Percentiles rank a stretch among this genome's conserved stretches.
Conservation (phyloP, 257 asterid genomes). For the Rauvolfia tetraphylla region DNA sequence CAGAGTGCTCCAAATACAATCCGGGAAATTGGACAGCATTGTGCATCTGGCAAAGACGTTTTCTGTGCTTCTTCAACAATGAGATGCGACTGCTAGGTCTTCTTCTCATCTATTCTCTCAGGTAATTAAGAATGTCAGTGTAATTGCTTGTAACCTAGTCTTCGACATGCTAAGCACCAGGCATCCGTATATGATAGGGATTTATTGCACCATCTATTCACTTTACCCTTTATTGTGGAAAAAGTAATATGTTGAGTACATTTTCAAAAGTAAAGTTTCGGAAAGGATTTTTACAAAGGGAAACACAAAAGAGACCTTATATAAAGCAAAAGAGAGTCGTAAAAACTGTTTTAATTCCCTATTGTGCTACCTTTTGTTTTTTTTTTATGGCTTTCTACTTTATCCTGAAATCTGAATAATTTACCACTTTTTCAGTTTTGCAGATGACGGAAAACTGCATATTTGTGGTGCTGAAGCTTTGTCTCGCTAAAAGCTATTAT, state of each 20-base stretch:
- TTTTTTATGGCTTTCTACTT: constrained; percentile 4
- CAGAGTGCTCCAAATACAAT: neutral
- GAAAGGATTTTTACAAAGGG: constrained; percentile 11
- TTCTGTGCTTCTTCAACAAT: neutral
- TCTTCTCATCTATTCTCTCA: neutral
- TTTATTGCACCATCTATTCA: constrained; percentile 8
- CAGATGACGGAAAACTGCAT: too few relatives aligned
- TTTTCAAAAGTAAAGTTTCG: constrained; percentile 11
- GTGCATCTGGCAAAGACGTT: neutral
- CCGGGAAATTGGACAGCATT: neutral
- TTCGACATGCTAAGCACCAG: constrained; percentile 7
- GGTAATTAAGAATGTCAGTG: constrained; percentile 7
- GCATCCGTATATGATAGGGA: neutral
- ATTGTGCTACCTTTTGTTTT: neutral
- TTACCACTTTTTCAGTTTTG: neutral
- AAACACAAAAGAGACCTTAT: constrained; percentile 13
- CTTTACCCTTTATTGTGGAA: neutral
- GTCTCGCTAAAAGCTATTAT: too few relatives aligned
- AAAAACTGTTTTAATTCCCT: constrained; percentile 10
- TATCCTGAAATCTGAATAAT: neutral
- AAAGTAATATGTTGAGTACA: constrained; percentile 2
- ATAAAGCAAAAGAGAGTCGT: constrained; percentile 12
- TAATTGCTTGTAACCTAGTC: neutral
- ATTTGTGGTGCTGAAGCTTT: too few relatives aligned
- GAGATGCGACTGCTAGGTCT: neutral